Evolutionary conservation across 352 stramenopile genomes (phyloP).

Genomic region (Nothophytophthora sp.): DNA sequence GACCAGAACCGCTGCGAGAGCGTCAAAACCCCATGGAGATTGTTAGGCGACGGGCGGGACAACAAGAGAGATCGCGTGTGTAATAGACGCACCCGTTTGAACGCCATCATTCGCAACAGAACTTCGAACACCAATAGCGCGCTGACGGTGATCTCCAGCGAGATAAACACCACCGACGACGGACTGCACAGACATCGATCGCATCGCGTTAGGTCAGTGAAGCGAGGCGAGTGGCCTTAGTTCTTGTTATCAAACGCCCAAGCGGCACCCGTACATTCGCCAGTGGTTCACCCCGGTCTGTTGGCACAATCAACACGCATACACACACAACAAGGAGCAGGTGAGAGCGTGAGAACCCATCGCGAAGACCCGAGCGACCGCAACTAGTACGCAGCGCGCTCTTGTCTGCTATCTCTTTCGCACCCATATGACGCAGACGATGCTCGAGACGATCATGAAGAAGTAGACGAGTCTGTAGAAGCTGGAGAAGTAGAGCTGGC

Average conservation of each 20-base stretch:
- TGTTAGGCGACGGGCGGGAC: neutral
- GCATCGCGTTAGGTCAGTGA: neutral
- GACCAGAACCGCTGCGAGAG: constrained; percentile 68
- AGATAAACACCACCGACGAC: constrained; percentile 78
- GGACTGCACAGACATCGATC: constrained; percentile 40
- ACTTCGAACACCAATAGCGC: constrained; percentile 79
- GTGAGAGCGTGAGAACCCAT: neutral
- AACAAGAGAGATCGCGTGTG: no score
- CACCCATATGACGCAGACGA: constrained; percentile 77
- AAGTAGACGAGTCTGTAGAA: constrained; percentile 81
- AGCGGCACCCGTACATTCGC: constrained; percentile 52
- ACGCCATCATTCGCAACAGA: constrained; percentile 80
- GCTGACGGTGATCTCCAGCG: constrained; percentile 77
- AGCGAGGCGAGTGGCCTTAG: neutral
- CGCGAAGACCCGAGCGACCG: no score
- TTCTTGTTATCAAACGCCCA: neutral
- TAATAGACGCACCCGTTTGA: constrained; percentile 68
- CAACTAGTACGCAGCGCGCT: no score
- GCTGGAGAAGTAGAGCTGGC: constrained; percentile 83
- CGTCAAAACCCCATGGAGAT: neutral
- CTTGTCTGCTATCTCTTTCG: no score
- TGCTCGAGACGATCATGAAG: constrained; percentile 74
- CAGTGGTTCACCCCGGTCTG: constrained; percentile 76
- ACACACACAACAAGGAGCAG: neutral
- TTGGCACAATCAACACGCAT: neutral